Base-by-base conservation (phyloP, 75 land plant species). In the Gnetum montanum region DNA sequence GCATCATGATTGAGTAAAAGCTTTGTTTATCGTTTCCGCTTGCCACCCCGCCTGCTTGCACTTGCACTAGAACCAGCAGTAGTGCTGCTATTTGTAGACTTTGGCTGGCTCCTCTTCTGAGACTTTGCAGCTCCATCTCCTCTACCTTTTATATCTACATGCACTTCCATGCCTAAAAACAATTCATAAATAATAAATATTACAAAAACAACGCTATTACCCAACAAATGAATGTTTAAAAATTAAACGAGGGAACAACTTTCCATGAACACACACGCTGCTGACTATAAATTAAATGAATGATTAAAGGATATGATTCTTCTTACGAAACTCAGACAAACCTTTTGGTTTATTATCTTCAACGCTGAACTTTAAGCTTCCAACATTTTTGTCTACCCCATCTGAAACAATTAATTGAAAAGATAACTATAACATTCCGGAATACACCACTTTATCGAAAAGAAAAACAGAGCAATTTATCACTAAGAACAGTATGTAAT, bases 111-210 rank as follows among this genome's bases (percentile, higher is more conserved):
- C 26, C 63, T 63, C 15, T 68, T 58, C 0, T 76, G 37, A 54
- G 64, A 68, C 58, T 80, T 84, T 41, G 53, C 49, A 49, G 40
- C 75, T 7, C 69, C 57, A n/a, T 12, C 67, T 12, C 62, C 78
- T 1, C 58, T 19, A 12, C 45, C 65, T 51, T 84, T 84, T 58
- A 84, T 51, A n/a, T 84, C 80, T 48, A 84, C 16, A 59, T 80
- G 66, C 25, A 84, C 80, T 69, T 80, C 55, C 0, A 84, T 67
- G 33, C 80, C 88, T 84, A 31, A 26, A 23, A 2, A 27, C 38
- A 70, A 10, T 29, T 44, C 30, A 15, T 6, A 26, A 50, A 31
- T 10, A 12, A 24, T 7, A 16, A 29, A 43, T 20, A 22, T 18
- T 37, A 31, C 6, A 40, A 29, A 16, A 16, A 66, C 16, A 22